A percentile compares a stretch with the other conserved stretches of the same genome.
Evolutionary conservation across 2,329 filamentous ascomycete species (phyloP).

Genomic region (Dothistroma septosporum): DNA sequence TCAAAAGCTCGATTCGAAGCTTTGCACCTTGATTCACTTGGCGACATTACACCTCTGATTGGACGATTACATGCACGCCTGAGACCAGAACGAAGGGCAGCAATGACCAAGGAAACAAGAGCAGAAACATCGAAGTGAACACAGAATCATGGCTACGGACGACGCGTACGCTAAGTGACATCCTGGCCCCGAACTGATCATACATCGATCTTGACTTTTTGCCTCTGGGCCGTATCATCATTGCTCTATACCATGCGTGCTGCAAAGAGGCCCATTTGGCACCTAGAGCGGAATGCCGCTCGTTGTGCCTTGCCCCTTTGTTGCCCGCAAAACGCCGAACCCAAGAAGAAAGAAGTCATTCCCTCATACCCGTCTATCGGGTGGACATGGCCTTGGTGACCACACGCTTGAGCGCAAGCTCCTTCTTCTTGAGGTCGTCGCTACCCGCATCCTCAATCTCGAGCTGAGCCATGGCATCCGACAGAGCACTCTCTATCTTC

Average conservation of each 20-base stretch:
- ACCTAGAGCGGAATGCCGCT: slow-evolving; percentile 13
- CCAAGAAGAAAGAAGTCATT: slow-evolving; percentile 9
- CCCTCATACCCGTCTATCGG: slow-evolving; percentile 26
- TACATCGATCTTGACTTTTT: slow-evolving; percentile 27
- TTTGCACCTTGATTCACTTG: neutral
- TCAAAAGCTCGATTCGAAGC: neutral
- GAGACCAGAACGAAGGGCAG: neutral
- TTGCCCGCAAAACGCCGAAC: slow-evolving; percentile 24
- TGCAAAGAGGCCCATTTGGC: slow-evolving; percentile 11
- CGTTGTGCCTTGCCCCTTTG: slow-evolving; percentile 16
- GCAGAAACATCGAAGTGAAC: neutral
- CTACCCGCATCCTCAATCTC: slow-evolving; percentile 88
- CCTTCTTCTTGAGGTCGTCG: slow-evolving; percentile 99
- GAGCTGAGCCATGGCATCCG: slow-evolving; percentile 94
- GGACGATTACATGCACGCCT: neutral
- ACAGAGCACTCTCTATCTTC: slow-evolving; percentile 96
- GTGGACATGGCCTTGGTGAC: slow-evolving; percentile 72
- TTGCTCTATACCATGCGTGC: slow-evolving; percentile 24
- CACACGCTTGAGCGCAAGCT: slow-evolving; percentile 92
- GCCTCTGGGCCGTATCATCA: slow-evolving; percentile 22
- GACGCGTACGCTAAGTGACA: slow-evolving; percentile 20
- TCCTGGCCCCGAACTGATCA: slow-evolving; percentile 22
- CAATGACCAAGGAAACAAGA: neutral
- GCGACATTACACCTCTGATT: neutral
- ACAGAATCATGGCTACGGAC: slow-evolving; percentile 17